Percentiles rank a stretch among this genome's conserved stretches.
These are phyloP conservation scores for Colletotrichum trifolii DNA, from an alignment of 2,329 filamentous ascomycete species.

Conservation along the genomic window DNA sequence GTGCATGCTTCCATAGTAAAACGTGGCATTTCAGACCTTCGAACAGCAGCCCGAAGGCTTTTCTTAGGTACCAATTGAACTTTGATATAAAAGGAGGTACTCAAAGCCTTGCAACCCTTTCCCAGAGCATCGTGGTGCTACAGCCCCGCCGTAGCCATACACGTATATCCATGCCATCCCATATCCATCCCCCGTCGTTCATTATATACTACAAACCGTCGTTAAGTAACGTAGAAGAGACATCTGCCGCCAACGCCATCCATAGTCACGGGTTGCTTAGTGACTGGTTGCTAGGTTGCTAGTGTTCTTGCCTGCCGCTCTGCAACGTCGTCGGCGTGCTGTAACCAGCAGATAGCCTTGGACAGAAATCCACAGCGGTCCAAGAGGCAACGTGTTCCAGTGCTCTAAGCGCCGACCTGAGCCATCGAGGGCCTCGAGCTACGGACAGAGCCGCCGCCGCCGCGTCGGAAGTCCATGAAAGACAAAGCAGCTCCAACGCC, in stretches of 20 bases:
- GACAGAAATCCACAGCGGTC: not conserved
- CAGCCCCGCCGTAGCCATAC: conserved; percentile 24
- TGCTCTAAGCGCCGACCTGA: conserved; percentile 61
- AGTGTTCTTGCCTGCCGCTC: too few relatives aligned
- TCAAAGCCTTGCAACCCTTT: conserved; percentile 1
- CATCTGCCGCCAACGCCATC: conserved; percentile 28
- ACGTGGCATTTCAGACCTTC: too few relatives aligned
- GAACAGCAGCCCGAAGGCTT: too few relatives aligned
- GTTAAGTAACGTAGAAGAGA: conserved; percentile 28
- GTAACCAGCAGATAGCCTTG: not conserved
- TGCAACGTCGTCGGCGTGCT: too few relatives aligned
- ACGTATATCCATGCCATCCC: conserved; percentile 26
- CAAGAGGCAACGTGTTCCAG: too few relatives aligned
- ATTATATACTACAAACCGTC: conserved; percentile 30
- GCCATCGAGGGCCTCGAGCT: conserved; percentile 64
- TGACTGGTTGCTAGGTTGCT: not conserved
- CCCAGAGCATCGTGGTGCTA: not conserved
- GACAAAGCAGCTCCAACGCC: conserved; percentile 66
- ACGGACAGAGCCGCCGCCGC: conserved; percentile 56
- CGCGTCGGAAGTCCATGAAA: conserved; percentile 63
- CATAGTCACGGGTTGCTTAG: not conserved
- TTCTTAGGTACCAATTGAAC: conserved; percentile 15
- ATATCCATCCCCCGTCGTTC: conserved; percentile 25
- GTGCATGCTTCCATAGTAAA: too few relatives aligned
- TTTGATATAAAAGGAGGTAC: conserved; percentile 7